phyloP scores from a whole-genome alignment of 371 early-diverging fungal species.

The Apophysomyces variabilis region DNA sequence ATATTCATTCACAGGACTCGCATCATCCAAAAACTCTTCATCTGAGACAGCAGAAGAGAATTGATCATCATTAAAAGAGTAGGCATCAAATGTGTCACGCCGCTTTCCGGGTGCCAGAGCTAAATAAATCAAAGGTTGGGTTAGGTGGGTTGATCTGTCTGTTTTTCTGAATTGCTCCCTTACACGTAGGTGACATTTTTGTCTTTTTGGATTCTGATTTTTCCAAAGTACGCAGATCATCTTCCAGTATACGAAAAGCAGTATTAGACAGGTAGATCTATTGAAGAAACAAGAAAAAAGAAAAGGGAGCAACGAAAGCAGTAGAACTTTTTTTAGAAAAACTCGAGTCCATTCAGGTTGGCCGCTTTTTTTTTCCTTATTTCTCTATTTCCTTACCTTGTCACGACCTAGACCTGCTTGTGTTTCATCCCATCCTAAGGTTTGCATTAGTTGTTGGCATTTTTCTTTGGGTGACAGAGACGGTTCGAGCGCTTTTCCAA shows the following conservation, averaged over 20 bases:
- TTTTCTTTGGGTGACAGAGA: conserved; percentile 38
- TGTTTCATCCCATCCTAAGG: conserved; percentile 64
- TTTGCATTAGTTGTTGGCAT: conserved; percentile 59
- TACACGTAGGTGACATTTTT: conserved; percentile 36
- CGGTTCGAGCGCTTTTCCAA: conserved; percentile 49
- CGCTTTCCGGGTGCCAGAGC: conserved; percentile 17
- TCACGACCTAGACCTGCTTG: conserved; percentile 70
- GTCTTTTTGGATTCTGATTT: conserved; percentile 49
- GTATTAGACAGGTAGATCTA: conserved; percentile 72
- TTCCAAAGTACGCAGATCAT: conserved; percentile 54
- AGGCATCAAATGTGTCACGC: conserved; percentile 31
- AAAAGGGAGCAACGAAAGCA: neutral
- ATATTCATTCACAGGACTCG: conserved; percentile 25
- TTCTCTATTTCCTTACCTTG: conserved; percentile 29
- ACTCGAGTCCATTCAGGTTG: neutral
- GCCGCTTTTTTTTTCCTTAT: neutral
- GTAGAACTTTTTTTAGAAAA: neutral
- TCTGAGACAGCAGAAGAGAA: conserved; percentile 40
- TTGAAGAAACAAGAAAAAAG: neutral
- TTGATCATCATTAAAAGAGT: conserved; percentile 42
- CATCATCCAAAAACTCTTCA: conserved; percentile 34
- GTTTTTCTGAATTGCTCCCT: neutral
- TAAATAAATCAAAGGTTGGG: neutral
- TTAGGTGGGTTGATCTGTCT: neutral
- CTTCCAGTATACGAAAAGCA: conserved; percentile 77